Evolutionary conservation across 2,329 filamentous ascomycete species (phyloP), one percentile per base, ranked within the genome.

Genomic region (Pyricularia sp.): DNA sequence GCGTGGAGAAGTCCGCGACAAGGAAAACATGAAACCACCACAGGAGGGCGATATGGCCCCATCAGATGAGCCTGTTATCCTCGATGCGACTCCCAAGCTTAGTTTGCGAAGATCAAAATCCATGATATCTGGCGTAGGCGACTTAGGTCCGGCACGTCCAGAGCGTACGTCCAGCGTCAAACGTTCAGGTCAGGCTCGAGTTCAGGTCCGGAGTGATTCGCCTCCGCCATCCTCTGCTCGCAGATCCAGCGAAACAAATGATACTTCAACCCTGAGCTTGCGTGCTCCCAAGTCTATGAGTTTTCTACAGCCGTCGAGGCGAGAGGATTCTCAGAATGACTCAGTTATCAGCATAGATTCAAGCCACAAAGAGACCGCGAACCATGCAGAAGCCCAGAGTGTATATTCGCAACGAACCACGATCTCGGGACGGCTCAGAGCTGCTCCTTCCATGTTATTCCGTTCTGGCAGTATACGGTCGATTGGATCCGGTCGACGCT

Each of bases 221-320:
- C 40, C 40, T n/a, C 40, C 1, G 16, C 2, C 40, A 49, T 49
- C 40, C 1, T 49, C 40, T 19, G 40, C 40, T 49, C 5, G 16
- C 19, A 49, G 40, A n/a, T n/a, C 19, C 40, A 49, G 6, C 40
- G 40, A n/a, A n/a, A 49, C 40, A 2, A 49, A 49, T 49, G 40
- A 49, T 49, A 9, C 19, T n/a, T n/a, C 19, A n/a, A n/a, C 19
- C 19, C 16, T 49, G 40, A 62, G 65, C 4, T 68, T 84, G 19
- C 78, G 79, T 66, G 72, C 78, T 3, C 81, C 81, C 0, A 83
- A 80, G 63, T 86, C 84, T 2, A 83, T 83, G 81, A 82, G 79
- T 67, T 82, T 84, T 67, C 72, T 84, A 30, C 66, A 69, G 53
- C 70, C 72, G 2, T 62, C 13, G 8, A 40, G 60, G 60, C 60